Evolutionary conservation across 73 alveolate species (phyloP).

Genomic region (Stentor roeselii): DNA sequence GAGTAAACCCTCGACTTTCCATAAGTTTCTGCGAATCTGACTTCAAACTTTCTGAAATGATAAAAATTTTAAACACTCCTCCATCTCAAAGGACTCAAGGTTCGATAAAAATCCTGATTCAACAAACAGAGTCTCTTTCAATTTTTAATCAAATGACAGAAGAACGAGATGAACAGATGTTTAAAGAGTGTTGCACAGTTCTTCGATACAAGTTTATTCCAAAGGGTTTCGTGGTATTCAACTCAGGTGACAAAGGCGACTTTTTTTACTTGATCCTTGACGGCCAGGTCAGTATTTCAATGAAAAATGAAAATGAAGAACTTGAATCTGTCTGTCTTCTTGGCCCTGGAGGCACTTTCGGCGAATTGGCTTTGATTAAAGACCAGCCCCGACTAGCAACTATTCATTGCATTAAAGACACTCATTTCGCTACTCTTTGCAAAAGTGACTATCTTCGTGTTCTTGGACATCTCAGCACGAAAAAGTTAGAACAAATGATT

Average conservation of each 20-base stretch:
- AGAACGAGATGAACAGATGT: background rate
- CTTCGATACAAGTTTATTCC: background rate
- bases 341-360: slow-evolving; percentile 54
- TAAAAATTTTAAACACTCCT: background rate
- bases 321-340: background rate
- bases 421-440: slow-evolving; percentile 48
- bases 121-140: background rate
- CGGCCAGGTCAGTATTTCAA: slow-evolving; percentile 46
- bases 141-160: background rate
- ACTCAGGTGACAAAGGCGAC: slow-evolving; percentile 42
- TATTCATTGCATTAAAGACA: slow-evolving; percentile 38
- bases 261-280: slow-evolving; percentile 42
- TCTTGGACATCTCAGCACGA: slow-evolving; percentile 29
- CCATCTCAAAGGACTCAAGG: background rate
- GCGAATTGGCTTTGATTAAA: slow-evolving; percentile 70
- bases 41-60: background rate
- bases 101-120: background rate
- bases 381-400: slow-evolving; percentile 74
- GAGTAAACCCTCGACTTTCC: background rate
- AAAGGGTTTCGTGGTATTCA: background rate
- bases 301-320: slow-evolving; percentile 20
- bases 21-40: background rate
- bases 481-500: slow-evolving; percentile 31
- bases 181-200: background rate
- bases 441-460: slow-evolving; percentile 44